Base-by-base conservation (phyloP, 805 yeast species). In the Nakazawaea siamensis region DNA sequence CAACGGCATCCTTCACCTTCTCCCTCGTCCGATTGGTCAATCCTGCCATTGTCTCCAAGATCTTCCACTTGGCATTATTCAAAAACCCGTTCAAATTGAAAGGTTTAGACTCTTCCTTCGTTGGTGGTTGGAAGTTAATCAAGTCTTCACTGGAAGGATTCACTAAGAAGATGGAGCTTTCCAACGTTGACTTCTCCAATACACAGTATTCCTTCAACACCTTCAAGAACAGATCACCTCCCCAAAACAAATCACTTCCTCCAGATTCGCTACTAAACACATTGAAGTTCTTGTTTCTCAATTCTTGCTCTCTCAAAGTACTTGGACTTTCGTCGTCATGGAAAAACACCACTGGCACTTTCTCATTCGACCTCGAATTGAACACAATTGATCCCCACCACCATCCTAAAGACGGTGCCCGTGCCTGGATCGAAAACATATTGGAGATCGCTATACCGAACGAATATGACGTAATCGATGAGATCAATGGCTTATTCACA, bases 331-430 rank as follows among this genome's bases (percentile, higher is more conserved):
- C 88, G 37, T 83, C 81, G 51, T 92, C 98, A 56, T 92, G 98
- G 62, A 92, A 88, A 55, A 88, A 92, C 27, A 92, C 49, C 4
- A 87, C 80, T 0, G 97, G 97, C 13, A 86, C 57, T 29, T 76
- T 73, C 37, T 74, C 80, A 7, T 74, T 74, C 27, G 60, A 73
- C 43, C 72, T 71, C 2, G 90, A 73, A 54, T 85, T 80, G 19
- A 92, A 55, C 2, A 86, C 62, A 12, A 90, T 60, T 0, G 95
- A 83, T 0, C 99, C 99, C 58, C 72, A 75, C 96, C 97, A 90
- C 76, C 87, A 78, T 2, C 88, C 94, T 12, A 75, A 61, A 2
- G 87, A 76, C 5, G 96, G 97, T 2, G 79, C 79, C 35, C 97
- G 68, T 10, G 80, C 71, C 54, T 88, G 95, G 27, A 92, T 66